phyloP scores from a whole-genome alignment of 2,329 filamentous ascomycete species.

The Fusarium sp. region DNA sequence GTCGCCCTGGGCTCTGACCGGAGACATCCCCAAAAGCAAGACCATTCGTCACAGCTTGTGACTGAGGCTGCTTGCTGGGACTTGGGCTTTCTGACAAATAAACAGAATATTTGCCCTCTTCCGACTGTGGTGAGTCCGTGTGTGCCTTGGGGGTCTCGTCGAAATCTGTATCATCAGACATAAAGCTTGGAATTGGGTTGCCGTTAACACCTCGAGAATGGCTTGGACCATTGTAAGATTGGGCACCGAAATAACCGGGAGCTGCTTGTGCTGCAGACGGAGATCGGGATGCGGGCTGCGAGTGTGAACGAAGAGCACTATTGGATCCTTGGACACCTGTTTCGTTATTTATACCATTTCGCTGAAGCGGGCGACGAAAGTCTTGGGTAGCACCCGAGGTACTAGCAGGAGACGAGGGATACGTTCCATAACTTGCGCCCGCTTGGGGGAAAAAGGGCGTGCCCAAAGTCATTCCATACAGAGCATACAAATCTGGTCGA shows the following conservation, averaged over 20 bases:
- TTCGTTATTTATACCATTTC: constrained; percentile 63
- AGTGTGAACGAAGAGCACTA: constrained; percentile 71
- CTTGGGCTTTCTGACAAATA: constrained; percentile 45
- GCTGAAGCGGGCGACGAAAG: constrained; percentile 66
- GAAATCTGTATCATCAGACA: constrained; percentile 63
- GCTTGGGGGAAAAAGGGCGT: constrained; percentile 60
- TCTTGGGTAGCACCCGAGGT: constrained; percentile 58
- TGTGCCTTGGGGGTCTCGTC: constrained; percentile 57
- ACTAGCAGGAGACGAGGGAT: constrained; percentile 66
- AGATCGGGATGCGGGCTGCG: constrained; percentile 69
- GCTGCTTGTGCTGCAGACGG: constrained; percentile 45
- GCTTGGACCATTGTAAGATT: constrained; percentile 51
- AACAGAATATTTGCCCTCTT: constrained; percentile 53
- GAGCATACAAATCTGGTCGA: constrained; percentile 66
- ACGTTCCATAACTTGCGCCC: constrained; percentile 58
- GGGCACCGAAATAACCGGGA: constrained; percentile 43
- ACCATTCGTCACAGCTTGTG: constrained; percentile 49
- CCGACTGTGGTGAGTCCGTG: constrained; percentile 59
- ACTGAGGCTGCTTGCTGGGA: constrained; percentile 40
- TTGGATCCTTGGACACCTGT: constrained; percentile 58
- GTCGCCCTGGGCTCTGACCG: constrained; percentile 52
- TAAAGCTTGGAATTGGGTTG: constrained; percentile 64
- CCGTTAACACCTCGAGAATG: constrained; percentile 59
- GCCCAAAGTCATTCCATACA: constrained; percentile 56
- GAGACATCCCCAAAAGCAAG: constrained; percentile 62